Conservation (phyloP, 2,329 filamentous ascomycete species). For the Huntiella savannae region DNA sequence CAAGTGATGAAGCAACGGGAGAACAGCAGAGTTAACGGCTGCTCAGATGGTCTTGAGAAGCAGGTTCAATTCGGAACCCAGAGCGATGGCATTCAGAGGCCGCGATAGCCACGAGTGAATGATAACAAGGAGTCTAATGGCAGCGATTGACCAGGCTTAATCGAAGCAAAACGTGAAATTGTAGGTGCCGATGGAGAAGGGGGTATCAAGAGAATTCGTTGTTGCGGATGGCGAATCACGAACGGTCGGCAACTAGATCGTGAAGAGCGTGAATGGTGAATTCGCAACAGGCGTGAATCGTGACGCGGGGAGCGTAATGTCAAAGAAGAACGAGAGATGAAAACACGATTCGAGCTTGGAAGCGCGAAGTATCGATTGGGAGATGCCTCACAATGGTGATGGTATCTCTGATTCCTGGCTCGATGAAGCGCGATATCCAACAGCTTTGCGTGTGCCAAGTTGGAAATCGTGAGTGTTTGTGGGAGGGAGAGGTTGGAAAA, state of each 20-base stretch:
- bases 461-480: neutral
- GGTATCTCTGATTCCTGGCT: constrained; percentile 9
- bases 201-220: no score
- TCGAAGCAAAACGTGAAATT: no score
- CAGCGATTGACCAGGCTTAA: no score
- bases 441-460: constrained; percentile 1
- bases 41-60: neutral
- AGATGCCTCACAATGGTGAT: constrained; percentile 6
- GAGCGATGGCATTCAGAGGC: no score
- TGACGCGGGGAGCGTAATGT: neutral
- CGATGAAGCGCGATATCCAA: constrained; percentile 1
- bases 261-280: neutral
- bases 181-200: no score
- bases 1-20: no score
- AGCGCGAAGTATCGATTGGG: constrained; percentile 9
- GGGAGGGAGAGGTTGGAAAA: constrained; percentile 11
- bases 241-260: neutral
- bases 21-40: constrained; percentile 4
- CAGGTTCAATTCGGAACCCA: no score
- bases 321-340: neutral
- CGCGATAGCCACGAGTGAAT: no score
- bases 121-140: no score
- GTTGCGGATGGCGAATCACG: neutral
- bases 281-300: neutral
- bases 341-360: neutral